Evolutionary conservation across 768 basidiomycete species (phyloP).

Genomic region (Suillus alpinus): DNA sequence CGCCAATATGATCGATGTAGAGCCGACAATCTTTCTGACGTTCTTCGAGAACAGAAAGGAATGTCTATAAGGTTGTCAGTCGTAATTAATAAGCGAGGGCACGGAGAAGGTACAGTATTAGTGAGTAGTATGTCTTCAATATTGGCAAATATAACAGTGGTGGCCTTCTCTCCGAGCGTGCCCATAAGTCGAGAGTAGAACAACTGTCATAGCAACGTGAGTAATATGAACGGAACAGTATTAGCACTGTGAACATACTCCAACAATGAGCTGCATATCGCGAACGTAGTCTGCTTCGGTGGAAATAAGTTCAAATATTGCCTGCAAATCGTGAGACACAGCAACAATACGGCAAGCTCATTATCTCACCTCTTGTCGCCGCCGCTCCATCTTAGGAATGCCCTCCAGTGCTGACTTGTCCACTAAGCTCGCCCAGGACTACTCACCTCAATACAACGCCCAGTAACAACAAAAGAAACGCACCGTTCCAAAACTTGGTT

Average conservation of each 20-base stretch:
- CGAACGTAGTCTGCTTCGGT: constrained; percentile 91
- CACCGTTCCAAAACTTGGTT: not conserved
- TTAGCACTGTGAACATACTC: constrained; percentile 44
- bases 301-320: constrained; percentile 91
- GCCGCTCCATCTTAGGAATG: constrained; percentile 74
- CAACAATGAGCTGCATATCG: constrained; percentile 90
- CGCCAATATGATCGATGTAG: constrained; percentile 86
- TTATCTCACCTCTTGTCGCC: constrained; percentile 73
- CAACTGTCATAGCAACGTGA: constrained; percentile 41
- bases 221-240: not conserved
- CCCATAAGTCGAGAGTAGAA: constrained; percentile 82
- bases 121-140: constrained; percentile 88
- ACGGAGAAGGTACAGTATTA: constrained; percentile 58
- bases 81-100: not conserved
- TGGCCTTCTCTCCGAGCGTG: constrained; percentile 70
- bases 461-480: constrained; percentile 3
- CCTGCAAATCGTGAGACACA: constrained; percentile 38
- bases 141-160: constrained; percentile 88
- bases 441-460: constrained; percentile 3
- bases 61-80: constrained; percentile 44
- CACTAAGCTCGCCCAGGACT: constrained; percentile 94
- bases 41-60: constrained; percentile 86
- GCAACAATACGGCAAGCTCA: not conserved
- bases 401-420: constrained; percentile 80
- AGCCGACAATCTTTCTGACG: constrained; percentile 87